Conservation (phyloP, 345 rosid genomes). For the Pelargonium nanum region DNA sequence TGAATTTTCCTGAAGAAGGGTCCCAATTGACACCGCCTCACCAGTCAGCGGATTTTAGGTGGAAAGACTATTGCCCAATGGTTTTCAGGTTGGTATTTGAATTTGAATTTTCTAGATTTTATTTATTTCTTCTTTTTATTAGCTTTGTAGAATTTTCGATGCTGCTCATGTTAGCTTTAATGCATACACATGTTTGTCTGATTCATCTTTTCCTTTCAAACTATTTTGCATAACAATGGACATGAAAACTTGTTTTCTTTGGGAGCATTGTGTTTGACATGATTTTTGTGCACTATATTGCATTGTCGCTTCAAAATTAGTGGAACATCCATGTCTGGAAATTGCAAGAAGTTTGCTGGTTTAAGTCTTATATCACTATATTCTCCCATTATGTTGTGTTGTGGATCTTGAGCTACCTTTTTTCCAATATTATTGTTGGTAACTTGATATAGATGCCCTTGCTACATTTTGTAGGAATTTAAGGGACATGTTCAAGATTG, state of each 20-base stretch:
- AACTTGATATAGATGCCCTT: conserved; percentile 6
- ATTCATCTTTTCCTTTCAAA: too few species aligned
- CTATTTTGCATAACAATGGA: not conserved
- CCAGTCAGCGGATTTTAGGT: conserved; percentile 82
- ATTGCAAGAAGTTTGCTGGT: not conserved
- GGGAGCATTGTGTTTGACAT: not conserved
- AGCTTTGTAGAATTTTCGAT: too few species aligned
- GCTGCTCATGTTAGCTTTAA: not conserved
- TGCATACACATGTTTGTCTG: not conserved
- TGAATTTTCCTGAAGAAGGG: conserved; percentile 84
- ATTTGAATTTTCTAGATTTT: conserved; percentile 7
- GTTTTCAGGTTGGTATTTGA: conserved; percentile 67
- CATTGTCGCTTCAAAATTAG: not conserved
- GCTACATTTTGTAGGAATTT: conserved; percentile 51
- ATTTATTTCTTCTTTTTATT: not conserved
- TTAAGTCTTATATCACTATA: not conserved
- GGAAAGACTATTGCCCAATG: conserved; percentile 99
- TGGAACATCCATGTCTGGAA: too few species aligned
- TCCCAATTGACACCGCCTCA: conserved; percentile 89
- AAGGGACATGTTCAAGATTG: conserved; percentile 98
- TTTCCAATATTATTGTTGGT: too few species aligned
- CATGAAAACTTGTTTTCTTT: not conserved
- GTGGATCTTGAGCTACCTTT: not conserved
- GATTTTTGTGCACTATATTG: not conserved
- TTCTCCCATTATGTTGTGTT: too few species aligned